A percentile compares a stretch with the other conserved stretches of the same genome.
These are phyloP conservation scores for Solanum chmielewskii DNA, from an alignment of 257 asterid genomes.

Conservation along the genomic window DNA sequence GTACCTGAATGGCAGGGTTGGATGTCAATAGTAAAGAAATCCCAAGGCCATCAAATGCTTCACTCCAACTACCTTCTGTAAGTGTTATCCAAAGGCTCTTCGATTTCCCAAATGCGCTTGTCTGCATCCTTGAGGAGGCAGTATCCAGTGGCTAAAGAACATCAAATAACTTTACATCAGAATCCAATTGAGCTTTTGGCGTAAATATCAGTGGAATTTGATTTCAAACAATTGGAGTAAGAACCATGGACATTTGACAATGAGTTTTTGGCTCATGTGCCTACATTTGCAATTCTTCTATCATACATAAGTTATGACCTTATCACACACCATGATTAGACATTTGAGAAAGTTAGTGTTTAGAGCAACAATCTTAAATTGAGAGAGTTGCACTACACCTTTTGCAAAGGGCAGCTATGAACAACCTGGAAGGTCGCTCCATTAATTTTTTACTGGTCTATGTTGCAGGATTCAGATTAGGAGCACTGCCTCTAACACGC, in stretches of 20 bases:
- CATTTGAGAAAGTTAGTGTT: neutral
- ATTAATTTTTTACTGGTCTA: neutral
- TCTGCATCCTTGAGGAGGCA: constrained; percentile 41
- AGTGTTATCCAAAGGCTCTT: constrained; percentile 26
- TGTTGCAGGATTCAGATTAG: neutral
- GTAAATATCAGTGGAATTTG: neutral
- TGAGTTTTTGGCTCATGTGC: neutral
- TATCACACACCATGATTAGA: neutral
- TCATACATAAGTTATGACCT: neutral
- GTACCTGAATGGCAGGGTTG: constrained; percentile 44
- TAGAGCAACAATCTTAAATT: neutral
- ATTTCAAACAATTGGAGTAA: neutral
- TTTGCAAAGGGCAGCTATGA: neutral
- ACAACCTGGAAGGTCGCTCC: neutral
- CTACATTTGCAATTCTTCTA: neutral
- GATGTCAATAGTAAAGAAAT: constrained; percentile 34
- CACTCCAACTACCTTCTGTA: constrained; percentile 33
- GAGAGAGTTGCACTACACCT: neutral
- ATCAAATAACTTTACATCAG: neutral
- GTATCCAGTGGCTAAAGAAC: constrained; percentile 29
- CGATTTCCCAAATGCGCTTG: constrained; percentile 39
- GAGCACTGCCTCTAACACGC: neutral
- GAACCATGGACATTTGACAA: neutral
- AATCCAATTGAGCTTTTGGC: neutral
- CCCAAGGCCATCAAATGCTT: constrained; percentile 42